Evolutionary conservation across 2,329 filamentous ascomycete genomes (phyloP).

Genomic region (Fusarium brachygibbosum): DNA sequence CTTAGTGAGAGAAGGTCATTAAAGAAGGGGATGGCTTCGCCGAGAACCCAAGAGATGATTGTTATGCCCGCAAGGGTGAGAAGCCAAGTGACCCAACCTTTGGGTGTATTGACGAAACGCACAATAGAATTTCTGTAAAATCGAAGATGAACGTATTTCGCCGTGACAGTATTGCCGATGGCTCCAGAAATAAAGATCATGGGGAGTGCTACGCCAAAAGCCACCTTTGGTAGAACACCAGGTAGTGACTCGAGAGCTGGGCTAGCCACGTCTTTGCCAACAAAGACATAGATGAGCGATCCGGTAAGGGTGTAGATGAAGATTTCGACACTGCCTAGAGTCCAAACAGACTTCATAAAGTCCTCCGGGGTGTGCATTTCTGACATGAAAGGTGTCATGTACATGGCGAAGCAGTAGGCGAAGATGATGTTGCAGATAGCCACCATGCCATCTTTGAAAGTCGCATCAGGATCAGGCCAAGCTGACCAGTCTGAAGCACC

Average conservation of each 20-base stretch:
- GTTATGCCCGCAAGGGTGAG: conserved; percentile 69
- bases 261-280: conserved; percentile 69
- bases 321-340: conserved; percentile 71
- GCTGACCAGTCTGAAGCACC: conserved; percentile 52
- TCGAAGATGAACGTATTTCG: conserved; percentile 55
- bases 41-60: conserved; percentile 58
- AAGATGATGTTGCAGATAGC: conserved; percentile 75
- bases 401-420: conserved; percentile 68
- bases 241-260: conserved; percentile 75
- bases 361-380: conserved; percentile 60
- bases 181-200: conserved; percentile 78
- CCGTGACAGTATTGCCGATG: conserved; percentile 64
- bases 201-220: conserved; percentile 66
- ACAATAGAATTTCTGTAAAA: conserved; percentile 41
- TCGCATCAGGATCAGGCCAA: conserved; percentile 56
- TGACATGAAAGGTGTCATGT: conserved; percentile 61
- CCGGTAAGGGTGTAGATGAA: conserved; percentile 73
- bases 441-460: conserved; percentile 66
- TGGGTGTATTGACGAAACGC: conserved; percentile 41
- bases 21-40: conserved; percentile 80
- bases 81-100: conserved; percentile 66
- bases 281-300: conserved; percentile 74
- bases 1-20: conserved; percentile 70
- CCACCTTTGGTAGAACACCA: conserved; percentile 58
- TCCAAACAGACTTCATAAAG: conserved; percentile 64